Percentiles rank a stretch among this genome's conserved stretches.
phyloP scores from a whole-genome alignment of 2,329 filamentous ascomycete genomes.

The Ascochyta pisi region DNA sequence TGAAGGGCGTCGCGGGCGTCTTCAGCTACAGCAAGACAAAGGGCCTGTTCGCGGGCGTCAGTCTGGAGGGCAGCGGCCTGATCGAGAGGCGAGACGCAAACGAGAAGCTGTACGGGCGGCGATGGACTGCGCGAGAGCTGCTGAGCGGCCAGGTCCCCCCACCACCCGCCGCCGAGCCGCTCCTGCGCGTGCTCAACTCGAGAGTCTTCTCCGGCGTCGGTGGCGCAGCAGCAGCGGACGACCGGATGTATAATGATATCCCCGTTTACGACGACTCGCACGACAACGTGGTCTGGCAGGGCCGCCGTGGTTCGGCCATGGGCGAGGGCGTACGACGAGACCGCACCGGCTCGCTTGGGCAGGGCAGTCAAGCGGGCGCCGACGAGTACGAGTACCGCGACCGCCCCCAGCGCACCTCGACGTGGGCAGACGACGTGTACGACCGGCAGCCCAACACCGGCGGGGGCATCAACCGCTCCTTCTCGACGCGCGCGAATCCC shows the following conservation, averaged over 20 bases:
- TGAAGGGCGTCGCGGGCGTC: constrained; percentile 86
- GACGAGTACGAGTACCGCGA: constrained; percentile 61
- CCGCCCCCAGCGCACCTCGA: constrained; percentile 67
- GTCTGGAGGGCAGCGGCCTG: constrained; percentile 88
- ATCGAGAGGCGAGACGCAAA: constrained; percentile 97
- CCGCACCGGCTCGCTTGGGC: constrained; percentile 46
- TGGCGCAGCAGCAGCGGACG: constrained; percentile 53
- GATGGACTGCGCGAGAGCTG: constrained; percentile 81
- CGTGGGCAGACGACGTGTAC: constrained; percentile 79
- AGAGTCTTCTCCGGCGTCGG: constrained; percentile 77
- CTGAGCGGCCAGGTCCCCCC: constrained; percentile 78
- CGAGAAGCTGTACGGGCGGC: constrained; percentile 89
- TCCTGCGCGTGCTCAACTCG: constrained; percentile 85
- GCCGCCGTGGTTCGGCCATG: constrained; percentile 71
- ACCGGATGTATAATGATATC: constrained; percentile 89
- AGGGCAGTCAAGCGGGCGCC: constrained; percentile 43
- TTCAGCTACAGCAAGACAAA: constrained; percentile 99
- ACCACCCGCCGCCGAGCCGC: constrained; percentile 80
- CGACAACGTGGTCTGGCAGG: constrained; percentile 86
- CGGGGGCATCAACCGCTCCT: constrained; percentile 54
- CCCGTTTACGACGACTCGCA: constrained; percentile 86
- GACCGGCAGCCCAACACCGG: constrained; percentile 60
- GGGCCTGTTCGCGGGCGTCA: constrained; percentile 94
- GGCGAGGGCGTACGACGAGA: constrained; percentile 69
- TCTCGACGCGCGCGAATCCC: constrained; percentile 58